phyloP scores from a whole-genome alignment of 1,139 yeast genomes.

The Insectozyma bohioensis region DNA sequence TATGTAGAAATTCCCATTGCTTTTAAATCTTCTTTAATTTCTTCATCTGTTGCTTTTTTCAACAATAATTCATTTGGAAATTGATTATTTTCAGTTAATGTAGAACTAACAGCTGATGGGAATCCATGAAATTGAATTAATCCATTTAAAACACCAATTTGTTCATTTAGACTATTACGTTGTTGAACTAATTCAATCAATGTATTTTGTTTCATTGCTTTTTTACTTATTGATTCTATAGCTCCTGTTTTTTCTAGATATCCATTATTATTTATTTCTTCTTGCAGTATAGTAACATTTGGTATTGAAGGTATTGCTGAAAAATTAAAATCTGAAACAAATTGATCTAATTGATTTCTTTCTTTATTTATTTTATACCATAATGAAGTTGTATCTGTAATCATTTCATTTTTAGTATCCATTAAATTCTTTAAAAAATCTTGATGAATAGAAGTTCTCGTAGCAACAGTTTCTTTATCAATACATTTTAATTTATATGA shows the following conservation, averaged over 20 bases:
- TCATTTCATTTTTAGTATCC: slow-evolving; percentile 65
- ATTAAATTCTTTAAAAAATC: slow-evolving; percentile 69
- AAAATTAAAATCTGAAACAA: slow-evolving; percentile 48
- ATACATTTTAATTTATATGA: slow-evolving; percentile 75
- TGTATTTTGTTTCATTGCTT: slow-evolving; percentile 37
- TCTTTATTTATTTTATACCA: slow-evolving; percentile 95
- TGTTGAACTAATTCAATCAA: slow-evolving; percentile 51
- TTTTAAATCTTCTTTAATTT: slow-evolving; percentile 57
- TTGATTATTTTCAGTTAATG: slow-evolving; percentile 30
- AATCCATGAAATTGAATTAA: slow-evolving; percentile 59
- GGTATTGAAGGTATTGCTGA: slow-evolving; percentile 36
- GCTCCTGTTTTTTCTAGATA: slow-evolving; percentile 8
- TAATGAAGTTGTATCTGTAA: slow-evolving; percentile 73
- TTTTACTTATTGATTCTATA: slow-evolving; percentile 29
- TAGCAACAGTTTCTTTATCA: slow-evolving; percentile 76
- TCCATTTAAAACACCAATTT: slow-evolving; percentile 58
- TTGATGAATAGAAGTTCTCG: slow-evolving; percentile 80
- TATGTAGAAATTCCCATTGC: slow-evolving; percentile 46
- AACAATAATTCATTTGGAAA: slow-evolving; percentile 39
- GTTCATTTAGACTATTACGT: slow-evolving; percentile 53
- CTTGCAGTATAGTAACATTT: slow-evolving; percentile 17
- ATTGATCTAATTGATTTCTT: slow-evolving; percentile 77
- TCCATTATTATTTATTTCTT: slow-evolving; percentile 10
- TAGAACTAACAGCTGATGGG: slow-evolving; percentile 60
- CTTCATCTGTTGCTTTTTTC: slow-evolving; percentile 57